Conservation (phyloP, 2,329 filamentous ascomycete genomes). For the Aureobasidium sp. region DNA sequence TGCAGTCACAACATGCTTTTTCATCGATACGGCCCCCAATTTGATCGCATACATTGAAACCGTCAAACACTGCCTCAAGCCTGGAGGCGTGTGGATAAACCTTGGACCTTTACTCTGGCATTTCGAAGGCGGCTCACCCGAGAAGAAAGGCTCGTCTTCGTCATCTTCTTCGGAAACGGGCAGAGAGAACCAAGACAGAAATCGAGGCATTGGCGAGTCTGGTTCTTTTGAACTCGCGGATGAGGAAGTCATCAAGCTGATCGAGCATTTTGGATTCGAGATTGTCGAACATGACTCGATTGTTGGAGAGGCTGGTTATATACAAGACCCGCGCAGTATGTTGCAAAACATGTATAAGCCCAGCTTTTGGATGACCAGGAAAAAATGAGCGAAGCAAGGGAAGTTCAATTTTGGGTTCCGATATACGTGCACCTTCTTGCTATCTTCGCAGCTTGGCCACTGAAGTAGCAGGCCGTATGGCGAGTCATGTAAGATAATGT, state of each 20-base stretch:
- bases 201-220: slow-evolving; percentile 68
- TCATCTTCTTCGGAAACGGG: slow-evolving; percentile 19
- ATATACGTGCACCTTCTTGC: not conserved
- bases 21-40: slow-evolving; percentile 94
- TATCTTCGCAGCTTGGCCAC: not conserved
- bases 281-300: slow-evolving; percentile 43
- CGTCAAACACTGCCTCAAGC: slow-evolving; percentile 65
- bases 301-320: slow-evolving; percentile 62
- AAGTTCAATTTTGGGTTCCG: not conserved
- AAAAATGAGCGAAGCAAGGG: slow-evolving; percentile 30
- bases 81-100: slow-evolving; percentile 78
- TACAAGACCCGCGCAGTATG: slow-evolving; percentile 79
- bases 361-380: slow-evolving; percentile 78
- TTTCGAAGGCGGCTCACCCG: slow-evolving; percentile 64
- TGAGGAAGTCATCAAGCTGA: slow-evolving; percentile 72
- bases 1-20: slow-evolving; percentile 84
- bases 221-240: slow-evolving; percentile 85
- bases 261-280: slow-evolving; percentile 66
- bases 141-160: slow-evolving; percentile 13
- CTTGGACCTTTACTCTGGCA: slow-evolving; percentile 91
- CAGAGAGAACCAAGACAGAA: slow-evolving; percentile 36
- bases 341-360: slow-evolving; percentile 72
- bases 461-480: not conserved
- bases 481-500: not conserved
- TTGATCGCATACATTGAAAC: slow-evolving; percentile 82